A percentile compares a stretch with the other conserved stretches of the same genome.
Conservation (phyloP, 176 grass and related monocot species). For the Cenchrus purpureus region DNA sequence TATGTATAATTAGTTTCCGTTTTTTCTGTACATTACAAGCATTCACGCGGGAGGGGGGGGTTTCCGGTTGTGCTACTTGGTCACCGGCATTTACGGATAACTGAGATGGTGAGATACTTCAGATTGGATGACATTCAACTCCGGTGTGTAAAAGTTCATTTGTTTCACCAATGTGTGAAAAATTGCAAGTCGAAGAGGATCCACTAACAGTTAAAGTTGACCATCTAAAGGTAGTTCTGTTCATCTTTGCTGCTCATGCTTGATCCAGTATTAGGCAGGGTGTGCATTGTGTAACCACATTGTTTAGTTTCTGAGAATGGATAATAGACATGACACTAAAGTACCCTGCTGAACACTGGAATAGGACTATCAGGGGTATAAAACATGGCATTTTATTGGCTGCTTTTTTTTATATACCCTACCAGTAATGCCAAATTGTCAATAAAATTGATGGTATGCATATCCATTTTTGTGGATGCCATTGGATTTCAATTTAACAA, state of each 20-base stretch:
- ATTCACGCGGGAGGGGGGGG: constrained; percentile 51
- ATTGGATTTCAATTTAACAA: constrained; percentile 27
- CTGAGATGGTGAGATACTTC: constrained; percentile 77
- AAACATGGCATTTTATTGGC: background rate
- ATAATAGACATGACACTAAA: background rate
- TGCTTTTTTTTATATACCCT: constrained; percentile 2
- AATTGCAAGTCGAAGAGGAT: constrained; percentile 86
- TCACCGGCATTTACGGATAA: constrained; percentile 75
- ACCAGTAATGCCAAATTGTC: background rate
- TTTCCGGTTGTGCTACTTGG: constrained; percentile 93
- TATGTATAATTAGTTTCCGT: constrained; percentile 26
- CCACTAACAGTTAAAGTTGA: constrained; percentile 96
- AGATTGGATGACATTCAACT: constrained; percentile 22
- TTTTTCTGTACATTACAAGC: constrained; percentile 82
- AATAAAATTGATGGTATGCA: constrained; percentile 23
- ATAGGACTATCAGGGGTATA: background rate
- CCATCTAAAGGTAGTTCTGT: constrained; percentile 83
- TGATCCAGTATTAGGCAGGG: background rate
- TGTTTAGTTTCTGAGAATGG: constrained; percentile 1
- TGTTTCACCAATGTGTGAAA: constrained; percentile 37
- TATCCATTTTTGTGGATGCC: constrained; percentile 3
- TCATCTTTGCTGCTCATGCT: constrained; percentile 1
- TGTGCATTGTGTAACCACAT: background rate
- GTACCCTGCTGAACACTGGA: background rate
- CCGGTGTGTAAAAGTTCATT: constrained; percentile 11